Evolutionary conservation across 305 asterid genomes (phyloP).

Genomic region (Fraxinus sp.): DNA sequence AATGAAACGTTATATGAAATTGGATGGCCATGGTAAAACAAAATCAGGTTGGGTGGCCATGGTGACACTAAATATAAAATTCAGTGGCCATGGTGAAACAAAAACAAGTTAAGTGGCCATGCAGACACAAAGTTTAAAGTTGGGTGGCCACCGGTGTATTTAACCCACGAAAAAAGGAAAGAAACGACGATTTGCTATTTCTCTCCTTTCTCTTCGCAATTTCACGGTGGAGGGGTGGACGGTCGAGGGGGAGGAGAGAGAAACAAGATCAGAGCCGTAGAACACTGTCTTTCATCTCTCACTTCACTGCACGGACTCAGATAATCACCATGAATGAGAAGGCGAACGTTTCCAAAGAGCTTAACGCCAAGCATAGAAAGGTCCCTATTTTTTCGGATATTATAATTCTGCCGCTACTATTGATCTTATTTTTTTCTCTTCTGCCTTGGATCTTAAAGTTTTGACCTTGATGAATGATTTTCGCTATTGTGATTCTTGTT

Average conservation of each 20-base stretch:
- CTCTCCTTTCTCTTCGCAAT: constrained; percentile 19
- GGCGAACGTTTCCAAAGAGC: constrained; percentile 96
- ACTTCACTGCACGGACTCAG: constrained; percentile 16
- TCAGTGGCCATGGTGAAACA: too few relatives aligned
- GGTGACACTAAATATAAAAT: too few relatives aligned
- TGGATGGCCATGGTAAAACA: too few relatives aligned
- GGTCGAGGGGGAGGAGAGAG: constrained; percentile 47
- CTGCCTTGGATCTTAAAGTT: not conserved
- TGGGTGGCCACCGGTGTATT: too few relatives aligned
- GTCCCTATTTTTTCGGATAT: constrained; percentile 35
- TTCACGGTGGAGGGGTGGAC: constrained; percentile 39
- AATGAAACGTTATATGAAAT: too few relatives aligned
- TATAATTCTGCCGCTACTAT: not conserved
- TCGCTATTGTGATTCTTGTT: constrained; percentile 10
- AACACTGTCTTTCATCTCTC: constrained; percentile 26
- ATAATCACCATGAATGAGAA: constrained; percentile 77
- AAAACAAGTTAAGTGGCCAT: too few relatives aligned
- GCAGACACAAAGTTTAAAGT: too few relatives aligned
- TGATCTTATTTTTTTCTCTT: constrained; percentile 21
- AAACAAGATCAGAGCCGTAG: constrained; percentile 37
- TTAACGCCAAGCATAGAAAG: constrained; percentile 91
- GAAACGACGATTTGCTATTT: constrained; percentile 32
- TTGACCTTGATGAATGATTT: constrained; percentile 19
- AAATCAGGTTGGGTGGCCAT: too few relatives aligned
- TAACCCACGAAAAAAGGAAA: not conserved